These are phyloP conservation scores for Leishmania amazonensis DNA, from an alignment of 208 protist species.

Conservation along the genomic window DNA sequence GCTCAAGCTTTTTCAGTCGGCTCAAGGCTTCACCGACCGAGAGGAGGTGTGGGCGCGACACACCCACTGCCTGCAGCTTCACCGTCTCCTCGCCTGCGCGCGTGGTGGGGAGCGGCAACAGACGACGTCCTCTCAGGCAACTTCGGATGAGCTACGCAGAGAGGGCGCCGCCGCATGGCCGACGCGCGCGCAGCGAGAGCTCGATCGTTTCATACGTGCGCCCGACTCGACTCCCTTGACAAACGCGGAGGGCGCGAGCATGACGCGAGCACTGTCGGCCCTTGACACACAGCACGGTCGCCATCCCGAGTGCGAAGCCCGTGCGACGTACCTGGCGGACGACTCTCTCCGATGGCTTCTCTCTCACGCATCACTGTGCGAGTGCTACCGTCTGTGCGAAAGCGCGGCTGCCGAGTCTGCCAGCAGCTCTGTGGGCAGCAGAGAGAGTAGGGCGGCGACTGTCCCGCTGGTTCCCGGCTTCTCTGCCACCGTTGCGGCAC, in stretches of 20 bases:
- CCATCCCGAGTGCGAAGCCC: not conserved
- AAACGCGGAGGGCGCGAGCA: not conserved
- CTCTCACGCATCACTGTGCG: constrained; percentile 12
- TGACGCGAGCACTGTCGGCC: not conserved
- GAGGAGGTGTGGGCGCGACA: not conserved
- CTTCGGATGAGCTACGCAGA: not conserved
- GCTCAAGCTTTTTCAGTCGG: not conserved
- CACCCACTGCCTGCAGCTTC: not conserved
- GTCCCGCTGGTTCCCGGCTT: not conserved
- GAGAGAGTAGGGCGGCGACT: not conserved
- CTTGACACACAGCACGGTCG: not conserved
- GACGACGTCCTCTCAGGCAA: not conserved
- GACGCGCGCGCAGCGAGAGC: constrained; percentile 1
- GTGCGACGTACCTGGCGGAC: not conserved
- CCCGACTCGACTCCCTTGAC: not conserved
- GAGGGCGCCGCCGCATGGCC: not conserved
- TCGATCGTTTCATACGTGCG: not conserved
- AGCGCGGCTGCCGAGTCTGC: not conserved
- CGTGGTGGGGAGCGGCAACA: not conserved
- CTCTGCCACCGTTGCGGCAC: constrained; percentile 12
- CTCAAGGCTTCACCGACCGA: not conserved
- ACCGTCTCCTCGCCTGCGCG: constrained; percentile 1
- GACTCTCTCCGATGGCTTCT: constrained; percentile 23
- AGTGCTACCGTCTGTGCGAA: constrained; percentile 10
- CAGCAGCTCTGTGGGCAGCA: not conserved